A percentile compares a stretch with the other conserved stretches of the same genome.
These are phyloP conservation scores for Penicillium frequentans DNA, from an alignment of 2,329 filamentous ascomycete species.

Conservation along the genomic window DNA sequence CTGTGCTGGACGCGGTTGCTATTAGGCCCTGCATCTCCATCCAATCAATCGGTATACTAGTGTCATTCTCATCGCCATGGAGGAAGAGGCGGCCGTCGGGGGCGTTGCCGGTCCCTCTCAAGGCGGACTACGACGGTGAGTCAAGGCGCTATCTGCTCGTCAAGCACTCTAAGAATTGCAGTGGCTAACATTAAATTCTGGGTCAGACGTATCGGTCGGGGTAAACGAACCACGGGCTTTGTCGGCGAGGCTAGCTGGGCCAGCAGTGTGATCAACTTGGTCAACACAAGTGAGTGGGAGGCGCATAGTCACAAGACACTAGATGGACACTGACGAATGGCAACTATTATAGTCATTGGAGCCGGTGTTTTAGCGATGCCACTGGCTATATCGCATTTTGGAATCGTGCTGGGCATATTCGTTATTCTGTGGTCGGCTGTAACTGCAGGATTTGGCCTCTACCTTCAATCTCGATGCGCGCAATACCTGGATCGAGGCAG, in stretches of 20 bases:
- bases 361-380: constrained; percentile 95
- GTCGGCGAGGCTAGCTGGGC: constrained; percentile 79
- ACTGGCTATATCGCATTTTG: constrained; percentile 93
- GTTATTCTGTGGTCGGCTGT: constrained; percentile 90
- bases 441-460: constrained; percentile 88
- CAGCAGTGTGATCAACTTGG: constrained; percentile 89
- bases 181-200: neutral
- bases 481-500: constrained; percentile 87
- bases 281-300: constrained; percentile 78
- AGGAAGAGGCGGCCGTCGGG: constrained; percentile 33
- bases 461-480: constrained; percentile 89
- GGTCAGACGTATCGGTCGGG: constrained; percentile 43
- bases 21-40: neutral
- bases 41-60: constrained; percentile 1
- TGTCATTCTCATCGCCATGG: constrained; percentile 26
- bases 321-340: neutral
- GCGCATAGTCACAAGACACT: neutral
- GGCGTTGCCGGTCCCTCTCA: constrained; percentile 25
- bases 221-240: constrained; percentile 68
- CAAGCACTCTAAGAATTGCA: neutral
- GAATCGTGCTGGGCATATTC: constrained; percentile 77
- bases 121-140: constrained; percentile 31
- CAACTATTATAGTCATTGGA: constrained; percentile 69
- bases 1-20: constrained; percentile 21
- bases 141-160: neutral